A percentile compares a stretch with the other conserved stretches of the same genome.
Conservation (phyloP, 1,284 basidiomycete genomes). For the Boletellus sp. region DNA sequence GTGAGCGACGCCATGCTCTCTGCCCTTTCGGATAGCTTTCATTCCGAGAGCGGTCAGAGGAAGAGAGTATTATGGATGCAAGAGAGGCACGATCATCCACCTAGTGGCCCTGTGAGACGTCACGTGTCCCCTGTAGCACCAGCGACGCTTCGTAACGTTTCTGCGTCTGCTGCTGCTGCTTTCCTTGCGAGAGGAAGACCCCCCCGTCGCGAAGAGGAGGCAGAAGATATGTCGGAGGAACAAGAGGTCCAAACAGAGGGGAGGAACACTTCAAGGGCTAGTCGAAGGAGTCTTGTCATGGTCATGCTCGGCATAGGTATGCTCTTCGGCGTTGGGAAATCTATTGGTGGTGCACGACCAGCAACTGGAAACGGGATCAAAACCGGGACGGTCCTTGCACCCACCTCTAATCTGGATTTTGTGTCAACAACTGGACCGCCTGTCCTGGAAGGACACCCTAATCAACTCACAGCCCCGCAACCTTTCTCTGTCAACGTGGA, state of each 20-base stretch:
- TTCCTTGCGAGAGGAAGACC: constrained; percentile 44
- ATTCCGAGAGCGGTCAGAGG: constrained; percentile 58
- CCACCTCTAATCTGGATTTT: constrained; percentile 20
- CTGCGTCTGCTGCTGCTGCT: constrained; percentile 17
- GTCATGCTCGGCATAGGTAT: constrained; percentile 70
- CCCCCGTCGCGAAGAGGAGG: constrained; percentile 37
- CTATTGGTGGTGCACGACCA: constrained; percentile 34
- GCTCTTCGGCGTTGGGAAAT: constrained; percentile 60
- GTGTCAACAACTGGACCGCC: constrained; percentile 8
- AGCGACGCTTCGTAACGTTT: constrained; percentile 32
- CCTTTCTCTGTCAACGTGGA: constrained; percentile 16
- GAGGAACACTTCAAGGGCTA: constrained; percentile 52
- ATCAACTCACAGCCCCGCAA: neutral
- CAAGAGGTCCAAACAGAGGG: constrained; percentile 27
- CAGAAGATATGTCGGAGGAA: constrained; percentile 15
- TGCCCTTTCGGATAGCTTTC: constrained; percentile 63
- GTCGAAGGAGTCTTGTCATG: constrained; percentile 62
- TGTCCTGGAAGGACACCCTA: neutral
- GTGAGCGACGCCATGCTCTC: constrained; percentile 49
- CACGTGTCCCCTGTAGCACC: constrained; percentile 28
- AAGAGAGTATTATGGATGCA: constrained; percentile 67
- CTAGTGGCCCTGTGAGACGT: constrained; percentile 39
- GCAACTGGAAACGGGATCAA: constrained; percentile 23
- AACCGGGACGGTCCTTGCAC: constrained; percentile 34
- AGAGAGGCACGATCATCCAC: constrained; percentile 47